These are phyloP conservation scores for Plasmopara halstedii DNA, from an alignment of 352 stramenopile species.

Conservation along the genomic window DNA sequence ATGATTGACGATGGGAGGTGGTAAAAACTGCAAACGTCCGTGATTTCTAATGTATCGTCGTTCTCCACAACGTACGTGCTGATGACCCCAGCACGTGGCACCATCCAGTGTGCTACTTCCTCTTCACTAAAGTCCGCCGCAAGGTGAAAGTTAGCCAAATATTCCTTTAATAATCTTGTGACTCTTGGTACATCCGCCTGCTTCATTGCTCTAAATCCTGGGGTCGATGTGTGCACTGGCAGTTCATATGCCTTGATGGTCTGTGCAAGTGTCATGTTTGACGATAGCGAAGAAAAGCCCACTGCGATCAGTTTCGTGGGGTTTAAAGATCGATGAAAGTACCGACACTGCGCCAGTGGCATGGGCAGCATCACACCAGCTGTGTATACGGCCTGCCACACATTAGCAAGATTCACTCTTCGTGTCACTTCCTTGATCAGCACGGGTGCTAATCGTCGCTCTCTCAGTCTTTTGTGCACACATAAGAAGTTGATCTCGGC, in stretches of 20 bases:
- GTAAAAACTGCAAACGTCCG: constrained; percentile 97
- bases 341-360: constrained; percentile 91
- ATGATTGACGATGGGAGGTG: constrained; percentile 97
- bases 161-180: constrained; percentile 45
- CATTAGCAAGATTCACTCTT: constrained; percentile 91
- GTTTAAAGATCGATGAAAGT: constrained; percentile 98
- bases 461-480: constrained; percentile 98
- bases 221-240: constrained; percentile 32
- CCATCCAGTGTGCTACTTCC: constrained; percentile 96
- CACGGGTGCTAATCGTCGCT: constrained; percentile 95
- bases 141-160: constrained; percentile 78
- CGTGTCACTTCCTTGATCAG: constrained; percentile 99
- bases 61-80: constrained; percentile 91
- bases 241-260: constrained; percentile 92
- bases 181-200: constrained; percentile 57
- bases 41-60: constrained; percentile 73
- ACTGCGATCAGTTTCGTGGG: constrained; percentile 99
- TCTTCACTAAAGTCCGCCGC: constrained; percentile 86
- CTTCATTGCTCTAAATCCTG: constrained; percentile 59
- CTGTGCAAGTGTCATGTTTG: constrained; percentile 95
- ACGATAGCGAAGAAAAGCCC: constrained; percentile 92
- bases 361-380: constrained; percentile 96
- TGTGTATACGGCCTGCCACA: constrained; percentile 98
- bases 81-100: constrained; percentile 93
- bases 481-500: constrained; percentile 99